Evolutionary conservation across 2,329 filamentous ascomycete genomes (phyloP).

Genomic region (Elsinoe batatas): DNA sequence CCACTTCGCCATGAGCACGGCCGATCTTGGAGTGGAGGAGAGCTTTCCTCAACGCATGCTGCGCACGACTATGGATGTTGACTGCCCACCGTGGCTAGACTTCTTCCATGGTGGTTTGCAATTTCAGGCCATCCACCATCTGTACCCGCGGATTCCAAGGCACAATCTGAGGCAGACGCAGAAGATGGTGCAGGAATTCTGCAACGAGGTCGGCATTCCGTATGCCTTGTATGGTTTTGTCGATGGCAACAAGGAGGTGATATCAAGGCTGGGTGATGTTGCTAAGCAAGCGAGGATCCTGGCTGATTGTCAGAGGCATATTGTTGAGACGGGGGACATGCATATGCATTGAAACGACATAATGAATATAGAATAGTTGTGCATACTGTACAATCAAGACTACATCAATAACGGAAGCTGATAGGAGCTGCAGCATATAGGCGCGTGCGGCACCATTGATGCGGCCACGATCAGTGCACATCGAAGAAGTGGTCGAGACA

Average conservation of each 20-base stretch:
- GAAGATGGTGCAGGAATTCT: constrained; percentile 69
- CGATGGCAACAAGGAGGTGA: constrained; percentile 71
- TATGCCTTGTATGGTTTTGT: constrained; percentile 82
- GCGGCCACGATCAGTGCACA: too few species aligned
- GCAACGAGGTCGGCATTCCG: constrained; percentile 68
- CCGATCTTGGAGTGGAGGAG: constrained; percentile 71
- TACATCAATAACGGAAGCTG: too few species aligned
- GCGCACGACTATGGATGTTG: constrained; percentile 87
- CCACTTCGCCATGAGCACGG: constrained; percentile 84
- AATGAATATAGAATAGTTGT: background rate
- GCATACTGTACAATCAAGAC: background rate
- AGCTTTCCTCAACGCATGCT: constrained; percentile 87
- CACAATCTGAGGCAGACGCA: constrained; percentile 73
- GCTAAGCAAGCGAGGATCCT: constrained; percentile 35
- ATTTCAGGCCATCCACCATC: constrained; percentile 80
- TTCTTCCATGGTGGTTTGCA: constrained; percentile 83
- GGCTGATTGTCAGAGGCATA: constrained; percentile 28
- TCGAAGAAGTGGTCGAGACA: too few species aligned
- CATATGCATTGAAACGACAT: background rate
- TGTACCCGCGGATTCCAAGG: constrained; percentile 73
- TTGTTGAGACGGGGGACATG: constrained; percentile 29
- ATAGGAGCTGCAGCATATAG: too few species aligned
- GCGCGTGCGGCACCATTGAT: too few species aligned
- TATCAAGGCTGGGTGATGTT: constrained; percentile 67
- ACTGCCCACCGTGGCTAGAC: constrained; percentile 79